A percentile compares a stretch with the other conserved stretches of the same genome.
phyloP scores from a whole-genome alignment of 2,329 filamentous ascomycete genomes.

The Curvularia sp. region DNA sequence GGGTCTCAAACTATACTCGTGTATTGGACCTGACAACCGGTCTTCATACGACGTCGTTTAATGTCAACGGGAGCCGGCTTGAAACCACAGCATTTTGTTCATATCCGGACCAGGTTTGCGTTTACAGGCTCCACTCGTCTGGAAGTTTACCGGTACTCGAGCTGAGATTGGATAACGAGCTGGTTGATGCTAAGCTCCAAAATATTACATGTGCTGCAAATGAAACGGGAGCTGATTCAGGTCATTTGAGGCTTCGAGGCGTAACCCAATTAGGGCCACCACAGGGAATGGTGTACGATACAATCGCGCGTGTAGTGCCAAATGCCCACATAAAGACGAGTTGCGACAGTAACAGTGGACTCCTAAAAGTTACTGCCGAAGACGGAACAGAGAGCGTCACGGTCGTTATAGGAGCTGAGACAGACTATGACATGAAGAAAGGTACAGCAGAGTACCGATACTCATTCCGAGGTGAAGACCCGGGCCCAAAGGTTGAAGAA shows the following conservation, averaged over 20 bases:
- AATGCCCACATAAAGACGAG: conserved; percentile 20
- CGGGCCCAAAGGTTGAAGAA: conserved; percentile 49
- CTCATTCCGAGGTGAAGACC: conserved; percentile 60
- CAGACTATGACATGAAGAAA: conserved; percentile 60
- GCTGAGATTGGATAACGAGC: conserved; percentile 54
- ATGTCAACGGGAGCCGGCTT: conserved; percentile 39
- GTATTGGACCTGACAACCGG: conserved; percentile 56
- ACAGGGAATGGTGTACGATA: conserved; percentile 56
- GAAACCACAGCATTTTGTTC: conserved; percentile 56
- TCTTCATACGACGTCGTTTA: conserved; percentile 45
- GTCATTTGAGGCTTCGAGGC: conserved; percentile 28
- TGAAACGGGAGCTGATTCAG: conserved; percentile 43
- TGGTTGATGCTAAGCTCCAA: conserved; percentile 40
- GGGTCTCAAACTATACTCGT: conserved; percentile 46
- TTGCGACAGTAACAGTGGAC: conserved; percentile 18
- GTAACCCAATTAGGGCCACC: conserved; percentile 52
- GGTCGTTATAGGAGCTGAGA: conserved; percentile 55
- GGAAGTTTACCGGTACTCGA: conserved; percentile 52
- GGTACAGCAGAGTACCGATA: conserved; percentile 55
- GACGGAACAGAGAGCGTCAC: conserved; percentile 36
- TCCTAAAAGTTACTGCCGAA: conserved; percentile 17
- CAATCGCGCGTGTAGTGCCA: conserved; percentile 43
- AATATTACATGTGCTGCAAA: conserved; percentile 45
- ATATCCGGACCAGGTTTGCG: conserved; percentile 52
- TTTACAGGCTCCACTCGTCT: conserved; percentile 46